Conservation (phyloP, 257 asterid species). For the Jacaranda copaia region DNA sequence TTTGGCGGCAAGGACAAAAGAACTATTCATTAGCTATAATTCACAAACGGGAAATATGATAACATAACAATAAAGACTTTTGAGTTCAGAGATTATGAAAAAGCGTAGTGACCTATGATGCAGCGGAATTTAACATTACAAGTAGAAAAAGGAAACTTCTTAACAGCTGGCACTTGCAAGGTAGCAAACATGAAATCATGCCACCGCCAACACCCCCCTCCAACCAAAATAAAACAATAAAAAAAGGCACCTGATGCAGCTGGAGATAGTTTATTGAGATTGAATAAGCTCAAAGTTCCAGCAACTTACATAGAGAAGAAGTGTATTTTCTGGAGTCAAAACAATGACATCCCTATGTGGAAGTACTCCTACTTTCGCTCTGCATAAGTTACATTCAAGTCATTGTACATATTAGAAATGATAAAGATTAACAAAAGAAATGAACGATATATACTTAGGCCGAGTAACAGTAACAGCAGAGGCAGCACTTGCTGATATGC, state of each 20-base stretch:
- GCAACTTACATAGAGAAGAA: slow-evolving; percentile 84
- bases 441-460: slow-evolving; percentile 60
- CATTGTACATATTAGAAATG: slow-evolving; percentile 21
- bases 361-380: slow-evolving; percentile 64
- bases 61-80: not conserved
- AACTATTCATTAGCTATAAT: not conserved
- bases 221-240: slow-evolving; percentile 1
- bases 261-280: slow-evolving; percentile 15
- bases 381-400: slow-evolving; percentile 50
- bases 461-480: slow-evolving; percentile 89
- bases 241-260: slow-evolving; percentile 20
- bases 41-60: not conserved
- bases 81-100: not conserved
- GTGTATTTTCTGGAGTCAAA: slow-evolving; percentile 73
- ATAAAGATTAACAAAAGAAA: slow-evolving; percentile 25
- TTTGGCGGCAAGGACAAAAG: too few relatives aligned
- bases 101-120: not conserved
- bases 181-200: slow-evolving; percentile 17
- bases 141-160: slow-evolving; percentile 6
- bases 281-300: slow-evolving; percentile 34
- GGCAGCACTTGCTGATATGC: slow-evolving; percentile 87
- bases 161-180: slow-evolving; percentile 10
- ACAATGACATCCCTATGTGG: slow-evolving; percentile 76
- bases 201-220: too few relatives aligned
- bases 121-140: slow-evolving; percentile 25